These are phyloP conservation scores for Russula earlei DNA, from an alignment of 768 basidiomycete genomes.

Conservation along the genomic window DNA sequence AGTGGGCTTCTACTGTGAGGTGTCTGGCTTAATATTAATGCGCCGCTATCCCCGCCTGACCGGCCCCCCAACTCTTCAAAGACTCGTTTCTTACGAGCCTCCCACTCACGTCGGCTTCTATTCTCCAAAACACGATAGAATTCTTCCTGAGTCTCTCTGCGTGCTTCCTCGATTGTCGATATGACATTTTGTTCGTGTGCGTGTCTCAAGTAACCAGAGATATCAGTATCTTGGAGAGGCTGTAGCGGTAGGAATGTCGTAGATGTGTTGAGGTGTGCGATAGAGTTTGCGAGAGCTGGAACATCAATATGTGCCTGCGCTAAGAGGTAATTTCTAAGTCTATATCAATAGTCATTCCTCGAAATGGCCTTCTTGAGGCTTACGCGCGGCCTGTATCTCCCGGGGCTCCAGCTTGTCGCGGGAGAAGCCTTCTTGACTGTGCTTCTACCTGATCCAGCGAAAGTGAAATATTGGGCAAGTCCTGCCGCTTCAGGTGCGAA, in stretches of 20 bases:
- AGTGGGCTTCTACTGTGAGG: constrained; percentile 48
- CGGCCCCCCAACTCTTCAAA: constrained; percentile 84
- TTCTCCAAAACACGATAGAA: constrained; percentile 78
- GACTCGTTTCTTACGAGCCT: constrained; percentile 78
- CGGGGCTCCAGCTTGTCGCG: constrained; percentile 54
- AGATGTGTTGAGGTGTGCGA: constrained; percentile 72
- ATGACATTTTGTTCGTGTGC: constrained; percentile 93
- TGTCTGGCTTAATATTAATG: constrained; percentile 52
- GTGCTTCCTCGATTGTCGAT: constrained; percentile 84
- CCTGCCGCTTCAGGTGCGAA: constrained; percentile 65
- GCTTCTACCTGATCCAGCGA: constrained; percentile 93
- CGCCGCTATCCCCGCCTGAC: constrained; percentile 43
- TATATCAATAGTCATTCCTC: constrained; percentile 7
- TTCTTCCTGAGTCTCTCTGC: constrained; percentile 74
- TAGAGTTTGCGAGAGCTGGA: constrained; percentile 73
- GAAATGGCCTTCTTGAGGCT: constrained; percentile 20
- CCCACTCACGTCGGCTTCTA: constrained; percentile 74
- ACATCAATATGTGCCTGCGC: constrained; percentile 93
- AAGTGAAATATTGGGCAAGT: constrained; percentile 81
- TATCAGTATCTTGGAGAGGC: constrained; percentile 88
- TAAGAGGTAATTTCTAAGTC: constrained; percentile 72
- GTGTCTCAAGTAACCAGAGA: constrained; percentile 88
- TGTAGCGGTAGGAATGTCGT: constrained; percentile 85
- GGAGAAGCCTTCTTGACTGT: constrained; percentile 77
- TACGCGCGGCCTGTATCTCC: constrained; percentile 69